Evolutionary conservation across 768 basidiomycete species (phyloP), one percentile per base, ranked within the genome.

Genomic region (Holtermannia corniformis): DNA sequence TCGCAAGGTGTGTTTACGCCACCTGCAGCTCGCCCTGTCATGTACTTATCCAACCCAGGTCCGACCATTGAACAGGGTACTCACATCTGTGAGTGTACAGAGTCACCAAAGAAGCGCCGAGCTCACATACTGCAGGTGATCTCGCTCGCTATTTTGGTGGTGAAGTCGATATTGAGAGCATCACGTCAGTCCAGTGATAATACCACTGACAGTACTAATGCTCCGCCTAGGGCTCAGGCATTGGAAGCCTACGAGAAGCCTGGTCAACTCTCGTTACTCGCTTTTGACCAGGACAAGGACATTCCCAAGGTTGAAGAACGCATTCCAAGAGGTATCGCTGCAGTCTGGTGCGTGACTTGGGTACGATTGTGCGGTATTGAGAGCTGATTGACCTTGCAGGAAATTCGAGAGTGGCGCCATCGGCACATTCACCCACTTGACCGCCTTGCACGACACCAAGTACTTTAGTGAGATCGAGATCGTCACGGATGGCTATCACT

Each of bases 351-450:
- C 46, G 69, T 51, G 20, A 0, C 21, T n/a, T 50, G 43, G 16
- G 32, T 40, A 48, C 26, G 16, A n/a, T 41, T 27, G 27, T 12
- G 21, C 13, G 12, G 44, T 12, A 22, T 22, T 11, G 21, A 13
- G 12, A 11, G n/a, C 10, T n/a, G 20, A 46, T 21, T 19, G 7
- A 23, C 22, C 20, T 10, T 32, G 10, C 51, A 72, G 72, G 72
- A 97, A 96, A 77, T 97, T 96, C 70, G 84, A 87, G 59, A 87
- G 78, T 49, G 93, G 93, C 4, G 93, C 92, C 25, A 86, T 96
- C 23, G 93, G 93, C 21, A 85, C 81, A 54, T 83, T 97, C 70
- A 84, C 81, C 2, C 93, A 97, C 63, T 78, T 86, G 40, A 85
- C 84, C 48, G 84, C 86, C 14, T 80, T 97, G 37, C 93, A 96